Base-by-base conservation (phyloP, 2,329 filamentous ascomycete genomes). In the Xylaria sp. region DNA sequence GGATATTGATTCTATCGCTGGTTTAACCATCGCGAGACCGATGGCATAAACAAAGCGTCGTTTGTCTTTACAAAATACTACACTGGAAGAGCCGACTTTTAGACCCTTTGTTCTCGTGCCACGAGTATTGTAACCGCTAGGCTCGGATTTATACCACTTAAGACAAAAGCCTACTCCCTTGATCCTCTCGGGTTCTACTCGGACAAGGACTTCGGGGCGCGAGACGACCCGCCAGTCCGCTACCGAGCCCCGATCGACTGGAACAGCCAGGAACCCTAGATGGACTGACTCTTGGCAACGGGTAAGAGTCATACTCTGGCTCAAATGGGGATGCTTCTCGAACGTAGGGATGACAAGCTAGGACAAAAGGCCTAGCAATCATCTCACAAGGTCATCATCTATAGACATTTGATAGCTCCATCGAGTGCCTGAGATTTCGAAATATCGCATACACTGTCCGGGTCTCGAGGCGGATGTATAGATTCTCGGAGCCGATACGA, bases 151-250 rank as follows among this genome's bases (percentile, higher is more conserved):
- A 28, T 46, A 28, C 10, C 12, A 31, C 10, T 6, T 8, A 46
- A 18, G 37, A 54, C 31, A 34, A 61, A 65, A 65, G 28, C 37
- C 39, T 48, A 39, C 34, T 50, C 52, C 25, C 25, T 39, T 25
- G 44, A 13, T 20, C 15, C 31, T n/a, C 63, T 66, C 66, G 66
- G 63, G 34, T 63, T 65, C 31, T 66, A 23, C 48, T 66, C 63
- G 61, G 64, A 18, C 68, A 70, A 65, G 58, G 58, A 61, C 57
- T 67, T 73, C 71, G 71, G 71, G 65, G 59, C 69, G 71, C 71
- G 71, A 73, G 71, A 60, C 34, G 67, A 64, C 67, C 71, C 69
- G 69, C 65, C 67, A 69, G 64, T 69, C 71, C 71, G 71, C 65
- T 69, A 68, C 69, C 71, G 61, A 68, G 65, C 56, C 46, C 65